These are phyloP conservation scores for Talaromyces sp. DNA, from an alignment of 2,329 filamentous ascomycete genomes.

Conservation along the genomic window DNA sequence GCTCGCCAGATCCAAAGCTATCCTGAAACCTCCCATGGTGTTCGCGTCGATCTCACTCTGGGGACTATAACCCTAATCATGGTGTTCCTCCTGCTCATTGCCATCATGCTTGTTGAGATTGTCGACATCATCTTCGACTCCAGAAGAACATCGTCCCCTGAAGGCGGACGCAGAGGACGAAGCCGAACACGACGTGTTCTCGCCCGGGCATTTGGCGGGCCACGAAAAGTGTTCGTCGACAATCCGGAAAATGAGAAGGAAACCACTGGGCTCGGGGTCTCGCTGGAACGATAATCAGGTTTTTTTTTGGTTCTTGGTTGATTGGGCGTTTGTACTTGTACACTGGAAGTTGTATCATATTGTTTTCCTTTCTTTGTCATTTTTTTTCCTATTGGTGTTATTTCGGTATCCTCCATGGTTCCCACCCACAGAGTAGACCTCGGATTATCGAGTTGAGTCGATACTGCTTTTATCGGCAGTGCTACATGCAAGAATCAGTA, in stretches of 20 bases:
- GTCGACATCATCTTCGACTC: not conserved
- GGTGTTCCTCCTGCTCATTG: constrained; percentile 4
- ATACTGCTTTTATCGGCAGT: not conserved
- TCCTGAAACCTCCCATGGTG: not conserved
- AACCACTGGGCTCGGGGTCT: not conserved
- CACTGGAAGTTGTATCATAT: not conserved
- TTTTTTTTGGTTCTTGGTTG: not conserved
- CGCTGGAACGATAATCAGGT: not conserved
- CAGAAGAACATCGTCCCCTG: not conserved
- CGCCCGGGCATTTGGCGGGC: not conserved
- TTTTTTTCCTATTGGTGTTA: not conserved
- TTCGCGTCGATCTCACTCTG: not conserved
- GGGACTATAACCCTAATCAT: constrained; percentile 1
- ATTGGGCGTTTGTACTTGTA: not conserved
- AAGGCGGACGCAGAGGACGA: not conserved
- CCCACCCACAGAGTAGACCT: too few species aligned
- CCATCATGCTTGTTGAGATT: constrained; percentile 9
- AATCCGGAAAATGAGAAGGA: not conserved
- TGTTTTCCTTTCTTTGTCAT: not conserved
- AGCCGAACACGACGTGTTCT: not conserved
- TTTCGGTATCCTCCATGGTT: not conserved
- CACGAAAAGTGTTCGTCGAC: not conserved
- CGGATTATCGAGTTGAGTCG: not conserved
- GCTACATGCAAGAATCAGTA: too few species aligned
- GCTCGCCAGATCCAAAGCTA: not conserved